phyloP scores from a whole-genome alignment of 306 rosid species.

The Canavalia ensiformis region DNA sequence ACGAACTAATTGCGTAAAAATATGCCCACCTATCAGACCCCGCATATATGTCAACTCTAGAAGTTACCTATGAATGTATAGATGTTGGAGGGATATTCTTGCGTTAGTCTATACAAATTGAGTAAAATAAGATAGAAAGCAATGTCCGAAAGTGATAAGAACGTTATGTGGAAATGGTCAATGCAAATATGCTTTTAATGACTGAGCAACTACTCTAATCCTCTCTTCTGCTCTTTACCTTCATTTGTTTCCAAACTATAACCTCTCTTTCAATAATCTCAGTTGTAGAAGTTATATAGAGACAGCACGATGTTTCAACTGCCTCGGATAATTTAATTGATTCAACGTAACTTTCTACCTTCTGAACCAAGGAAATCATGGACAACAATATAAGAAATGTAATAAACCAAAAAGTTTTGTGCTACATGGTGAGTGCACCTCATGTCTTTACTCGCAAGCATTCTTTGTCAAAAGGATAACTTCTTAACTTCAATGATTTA shows the following conservation, averaged over 20 bases:
- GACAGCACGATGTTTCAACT: neutral
- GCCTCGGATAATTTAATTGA: neutral
- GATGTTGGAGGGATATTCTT: neutral
- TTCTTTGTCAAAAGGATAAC: neutral
- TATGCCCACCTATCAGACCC: neutral
- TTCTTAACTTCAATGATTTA: neutral
- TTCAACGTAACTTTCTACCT: neutral
- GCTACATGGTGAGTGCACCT: neutral
- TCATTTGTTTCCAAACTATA: neutral
- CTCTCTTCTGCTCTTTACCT: neutral
- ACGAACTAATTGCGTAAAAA: no score
- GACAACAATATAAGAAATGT: neutral
- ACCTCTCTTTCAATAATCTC: neutral
- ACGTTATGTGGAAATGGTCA: neutral
- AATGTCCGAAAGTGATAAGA: neutral
- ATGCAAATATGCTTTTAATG: neutral
- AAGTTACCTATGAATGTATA: no score
- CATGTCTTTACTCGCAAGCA: neutral
- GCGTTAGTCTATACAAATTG: neutral
- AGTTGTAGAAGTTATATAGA: neutral
- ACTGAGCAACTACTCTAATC: neutral
- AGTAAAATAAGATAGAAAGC: neutral
- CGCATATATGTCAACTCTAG: neutral
- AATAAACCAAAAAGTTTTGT: neutral
- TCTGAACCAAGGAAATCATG: neutral